These are phyloP conservation scores for Tarenaya hassleriana DNA, from an alignment of 345 rosid species.

Conservation along the genomic window DNA sequence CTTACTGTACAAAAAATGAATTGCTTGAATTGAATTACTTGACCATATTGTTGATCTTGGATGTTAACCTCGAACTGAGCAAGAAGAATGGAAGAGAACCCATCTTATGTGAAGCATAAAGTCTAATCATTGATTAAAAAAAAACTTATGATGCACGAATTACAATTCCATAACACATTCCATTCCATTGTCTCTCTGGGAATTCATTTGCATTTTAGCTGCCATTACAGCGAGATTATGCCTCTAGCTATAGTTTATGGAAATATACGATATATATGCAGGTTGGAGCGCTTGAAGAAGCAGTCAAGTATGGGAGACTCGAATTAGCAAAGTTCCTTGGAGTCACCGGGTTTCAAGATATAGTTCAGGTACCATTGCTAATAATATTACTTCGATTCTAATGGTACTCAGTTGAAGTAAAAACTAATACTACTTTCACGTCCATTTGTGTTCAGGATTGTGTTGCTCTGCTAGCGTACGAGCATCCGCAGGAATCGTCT, in stretches of 20 bases:
- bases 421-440: too few relatives aligned
- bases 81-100: conserved; percentile 7
- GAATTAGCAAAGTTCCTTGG: conserved; percentile 65
- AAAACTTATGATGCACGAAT: background rate
- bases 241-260: conserved; percentile 7
- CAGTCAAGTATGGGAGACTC: conserved; percentile 68
- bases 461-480: conserved; percentile 76
- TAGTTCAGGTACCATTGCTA: conserved; percentile 54
- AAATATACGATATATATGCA: conserved; percentile 24
- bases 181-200: conserved; percentile 15
- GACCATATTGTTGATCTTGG: background rate
- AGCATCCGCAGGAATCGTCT: conserved; percentile 56
- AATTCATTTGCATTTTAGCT: background rate
- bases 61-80: background rate
- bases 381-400: background rate
- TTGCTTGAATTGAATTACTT: conserved; percentile 3
- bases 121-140: background rate
- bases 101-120: background rate
- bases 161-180: background rate
- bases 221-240: conserved; percentile 6
- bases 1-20: conserved; percentile 7
- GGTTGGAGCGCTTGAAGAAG: conserved; percentile 78
- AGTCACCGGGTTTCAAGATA: conserved; percentile 42
- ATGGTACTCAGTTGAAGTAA: too few relatives aligned
- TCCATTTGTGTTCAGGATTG: conserved; percentile 54